phyloP scores from a whole-genome alignment of 305 asterid genomes.

The Solanum aculeatissimum region DNA sequence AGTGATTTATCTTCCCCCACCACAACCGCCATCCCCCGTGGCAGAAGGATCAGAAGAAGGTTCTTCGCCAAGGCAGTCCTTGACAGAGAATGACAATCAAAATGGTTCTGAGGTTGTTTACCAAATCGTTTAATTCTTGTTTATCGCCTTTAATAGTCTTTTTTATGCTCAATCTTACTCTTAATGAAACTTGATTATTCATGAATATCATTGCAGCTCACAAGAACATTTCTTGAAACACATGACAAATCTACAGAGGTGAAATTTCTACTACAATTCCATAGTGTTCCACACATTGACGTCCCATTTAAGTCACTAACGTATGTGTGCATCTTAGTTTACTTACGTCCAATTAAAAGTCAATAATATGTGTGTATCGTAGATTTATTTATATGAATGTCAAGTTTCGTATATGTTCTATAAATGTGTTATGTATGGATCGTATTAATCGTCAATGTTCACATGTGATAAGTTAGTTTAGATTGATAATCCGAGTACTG shows the following conservation, averaged over 20 bases:
- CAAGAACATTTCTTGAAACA: conserved; percentile 21
- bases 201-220: conserved; percentile 6
- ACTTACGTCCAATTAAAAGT: background rate
- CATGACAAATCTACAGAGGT: conserved; percentile 37
- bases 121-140: background rate
- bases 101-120: conserved; percentile 28
- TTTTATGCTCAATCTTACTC: background rate
- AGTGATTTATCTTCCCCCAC: conserved; percentile 61
- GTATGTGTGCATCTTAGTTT: background rate
- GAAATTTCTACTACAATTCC: background rate
- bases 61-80: conserved; percentile 34
- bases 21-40: conserved; percentile 76
- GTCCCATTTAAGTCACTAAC: background rate
- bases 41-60: conserved; percentile 84
- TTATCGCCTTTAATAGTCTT: background rate
- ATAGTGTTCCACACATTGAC: background rate
- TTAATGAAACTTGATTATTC: background rate
- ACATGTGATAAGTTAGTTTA: background rate
- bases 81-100: conserved; percentile 19
- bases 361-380: background rate
- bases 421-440: background rate
- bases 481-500: background rate
- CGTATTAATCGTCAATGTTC: background rate
- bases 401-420: background rate
- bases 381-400: background rate